Evolutionary conservation across 352 stramenopile species (phyloP).

Genomic region (Globisporangium barbulae): DNA sequence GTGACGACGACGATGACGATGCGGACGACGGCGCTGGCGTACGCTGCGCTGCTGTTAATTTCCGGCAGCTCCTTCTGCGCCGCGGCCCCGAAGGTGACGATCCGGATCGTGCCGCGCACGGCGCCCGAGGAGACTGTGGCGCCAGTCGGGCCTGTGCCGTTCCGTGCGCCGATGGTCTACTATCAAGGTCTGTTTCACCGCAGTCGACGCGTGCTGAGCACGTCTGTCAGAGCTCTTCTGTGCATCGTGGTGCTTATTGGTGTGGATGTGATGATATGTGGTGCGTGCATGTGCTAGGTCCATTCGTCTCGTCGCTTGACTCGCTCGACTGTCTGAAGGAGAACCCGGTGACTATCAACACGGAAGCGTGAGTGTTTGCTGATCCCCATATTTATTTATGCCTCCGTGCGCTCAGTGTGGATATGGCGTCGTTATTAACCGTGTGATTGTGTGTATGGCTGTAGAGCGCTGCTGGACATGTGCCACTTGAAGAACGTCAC

Average conservation of each 20-base stretch:
- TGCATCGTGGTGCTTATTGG: background rate
- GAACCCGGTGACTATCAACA: slow-evolving; percentile 34
- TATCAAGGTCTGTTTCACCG: slow-evolving; percentile 28
- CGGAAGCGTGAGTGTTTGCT: slow-evolving; percentile 33
- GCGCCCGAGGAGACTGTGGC: slow-evolving; percentile 13
- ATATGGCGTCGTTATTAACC: background rate
- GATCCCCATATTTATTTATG: slow-evolving; percentile 1
- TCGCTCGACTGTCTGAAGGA: slow-evolving; percentile 42
- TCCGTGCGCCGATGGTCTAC: slow-evolving; percentile 38
- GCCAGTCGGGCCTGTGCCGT: slow-evolving; percentile 32
- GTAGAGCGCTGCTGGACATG: slow-evolving; percentile 54
- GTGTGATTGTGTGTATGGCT: background rate
- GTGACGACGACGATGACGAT: background rate
- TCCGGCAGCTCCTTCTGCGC: slow-evolving; percentile 25
- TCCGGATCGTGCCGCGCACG: slow-evolving; percentile 48
- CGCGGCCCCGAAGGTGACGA: slow-evolving; percentile 54
- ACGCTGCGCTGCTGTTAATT: slow-evolving; percentile 18
- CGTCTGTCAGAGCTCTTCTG: background rate
- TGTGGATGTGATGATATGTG: background rate
- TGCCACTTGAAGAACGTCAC: slow-evolving; percentile 67
- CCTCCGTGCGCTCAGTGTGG: background rate
- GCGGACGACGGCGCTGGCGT: slow-evolving; percentile 20
- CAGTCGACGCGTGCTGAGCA: background rate
- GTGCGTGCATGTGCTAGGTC: slow-evolving; percentile 17
- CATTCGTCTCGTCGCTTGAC: slow-evolving; percentile 32